Evolutionary conservation across 805 yeast species (phyloP).

Genomic region (Lipomyces spencermartinsiae): DNA sequence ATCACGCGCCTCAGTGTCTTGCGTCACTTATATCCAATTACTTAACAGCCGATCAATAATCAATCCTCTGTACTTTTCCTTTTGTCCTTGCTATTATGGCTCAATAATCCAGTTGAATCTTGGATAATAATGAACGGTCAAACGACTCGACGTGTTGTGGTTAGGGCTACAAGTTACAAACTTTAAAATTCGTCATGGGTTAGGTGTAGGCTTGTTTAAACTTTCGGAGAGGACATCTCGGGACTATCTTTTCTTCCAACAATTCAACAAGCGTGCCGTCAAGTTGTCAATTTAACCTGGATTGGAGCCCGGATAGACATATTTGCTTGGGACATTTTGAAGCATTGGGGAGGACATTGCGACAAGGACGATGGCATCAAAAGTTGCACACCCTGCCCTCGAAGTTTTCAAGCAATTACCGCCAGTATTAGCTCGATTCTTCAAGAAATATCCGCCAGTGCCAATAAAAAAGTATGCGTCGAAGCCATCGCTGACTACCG

Average conservation of each 20-base stretch:
- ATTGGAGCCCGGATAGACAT: neutral
- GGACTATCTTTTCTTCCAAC: neutral
- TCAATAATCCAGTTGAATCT: neutral
- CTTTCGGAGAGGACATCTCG: too few species aligned
- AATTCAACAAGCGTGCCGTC: neutral
- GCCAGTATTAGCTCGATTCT: conserved; percentile 67
- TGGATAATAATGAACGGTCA: too few species aligned
- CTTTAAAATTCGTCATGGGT: too few species aligned
- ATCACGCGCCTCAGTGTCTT: neutral
- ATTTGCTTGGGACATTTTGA: neutral
- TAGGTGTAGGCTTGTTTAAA: too few species aligned
- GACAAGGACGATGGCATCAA: conserved; percentile 16
- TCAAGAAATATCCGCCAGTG: conserved; percentile 76
- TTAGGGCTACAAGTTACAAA: too few species aligned
- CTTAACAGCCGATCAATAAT: neutral
- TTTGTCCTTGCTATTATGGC: neutral
- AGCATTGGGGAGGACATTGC: neutral
- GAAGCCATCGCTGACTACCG: conserved; percentile 63
- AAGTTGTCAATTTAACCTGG: neutral
- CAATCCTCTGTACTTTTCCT: neutral
- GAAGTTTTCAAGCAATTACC: conserved; percentile 62
- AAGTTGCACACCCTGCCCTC: conserved; percentile 10
- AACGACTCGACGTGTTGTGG: too few species aligned
- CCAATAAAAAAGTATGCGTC: conserved; percentile 65
- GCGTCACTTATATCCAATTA: neutral